Base-by-base conservation (phyloP, 768 basidiomycete species). In the Rhizopogon salebrosus region DNA sequence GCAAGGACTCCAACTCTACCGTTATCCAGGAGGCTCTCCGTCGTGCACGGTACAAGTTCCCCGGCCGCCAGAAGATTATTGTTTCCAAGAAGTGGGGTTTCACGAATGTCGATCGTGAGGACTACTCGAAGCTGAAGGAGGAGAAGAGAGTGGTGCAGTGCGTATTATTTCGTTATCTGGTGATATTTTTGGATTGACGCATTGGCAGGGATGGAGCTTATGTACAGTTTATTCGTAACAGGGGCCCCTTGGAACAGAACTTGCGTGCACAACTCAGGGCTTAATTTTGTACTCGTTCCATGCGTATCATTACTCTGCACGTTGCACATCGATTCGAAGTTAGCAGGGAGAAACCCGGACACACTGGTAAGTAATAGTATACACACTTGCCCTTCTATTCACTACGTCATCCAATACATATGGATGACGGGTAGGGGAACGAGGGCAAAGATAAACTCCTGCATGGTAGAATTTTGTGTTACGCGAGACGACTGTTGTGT, bases 41-140 rank as follows among this genome's bases (percentile, higher is more conserved):
- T 63, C 94, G 95, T 63, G 92, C 94, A 10, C 90, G 95, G 51
- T 98, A 98, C 85, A 99, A 98, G 85, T 95, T 94, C 87, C 91
- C 92, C n/a, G 92, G 93, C 53, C 84, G 92, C 66, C 93, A 95
- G 79, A 95, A 95, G 83, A 94, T 95, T 71, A 94, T 95, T 60
- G 79, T 93, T 61, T 92, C 88, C 53, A 92, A 92, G 82, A 97
- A 95, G 82, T 98, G 97, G 94, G 95, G 95, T 56, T 98, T 99
- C 78, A 99, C 97, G 38, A 88, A 89, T 62, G 93, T 98, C 54
- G 83, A 84, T 69, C 86, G 92, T 72, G 85, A 83, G 61, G 93
- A 95, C 42, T 98, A 97, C 71, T 63, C 80, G 66, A 85, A 83
- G 74, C 78, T 95, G 61, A 95, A 95, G 81, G 84, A 84, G 65